Conservation (phyloP, 495 filamentous ascomycete species). For the Aspergillus ellipticus region DNA sequence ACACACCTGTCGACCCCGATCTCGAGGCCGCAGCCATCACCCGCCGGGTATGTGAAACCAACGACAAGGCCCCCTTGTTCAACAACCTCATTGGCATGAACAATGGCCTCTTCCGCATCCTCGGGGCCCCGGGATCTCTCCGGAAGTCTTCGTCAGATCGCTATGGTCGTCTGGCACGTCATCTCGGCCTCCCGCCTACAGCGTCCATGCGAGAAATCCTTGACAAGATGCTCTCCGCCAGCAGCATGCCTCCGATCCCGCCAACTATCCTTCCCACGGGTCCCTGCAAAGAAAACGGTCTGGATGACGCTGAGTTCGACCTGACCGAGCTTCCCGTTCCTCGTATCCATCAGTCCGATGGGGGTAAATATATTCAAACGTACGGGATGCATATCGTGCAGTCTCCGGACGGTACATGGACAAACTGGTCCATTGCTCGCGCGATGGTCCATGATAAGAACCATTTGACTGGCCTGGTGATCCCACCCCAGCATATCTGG, state of each 20-base stretch:
- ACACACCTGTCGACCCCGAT: conserved; percentile 31
- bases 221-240: conserved; percentile 28
- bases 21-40: conserved; percentile 38
- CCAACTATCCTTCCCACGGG: conserved; percentile 23
- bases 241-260: conserved; percentile 20
- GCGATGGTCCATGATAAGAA: conserved; percentile 35
- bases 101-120: conserved; percentile 35
- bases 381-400: conserved; percentile 38
- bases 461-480: conserved; percentile 29
- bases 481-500: conserved; percentile 32
- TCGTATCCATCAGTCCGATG: conserved; percentile 30
- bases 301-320: conserved; percentile 33
- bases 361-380: conserved; percentile 40
- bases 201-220: conserved; percentile 29
- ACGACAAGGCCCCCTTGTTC: conserved; percentile 40
- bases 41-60: conserved; percentile 33
- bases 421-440: conserved; percentile 42
- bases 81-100: conserved; percentile 34
- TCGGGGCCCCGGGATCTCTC: conserved; percentile 31
- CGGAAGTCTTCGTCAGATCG: conserved; percentile 21
- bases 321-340: conserved; percentile 33
- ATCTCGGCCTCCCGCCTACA: conserved; percentile 28
- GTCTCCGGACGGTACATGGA: conserved; percentile 35
- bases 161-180: conserved; percentile 33
- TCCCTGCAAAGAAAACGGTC: conserved; percentile 33